Base-by-base conservation (phyloP, 306 rosid species). In the Canavalia gladiata region DNA sequence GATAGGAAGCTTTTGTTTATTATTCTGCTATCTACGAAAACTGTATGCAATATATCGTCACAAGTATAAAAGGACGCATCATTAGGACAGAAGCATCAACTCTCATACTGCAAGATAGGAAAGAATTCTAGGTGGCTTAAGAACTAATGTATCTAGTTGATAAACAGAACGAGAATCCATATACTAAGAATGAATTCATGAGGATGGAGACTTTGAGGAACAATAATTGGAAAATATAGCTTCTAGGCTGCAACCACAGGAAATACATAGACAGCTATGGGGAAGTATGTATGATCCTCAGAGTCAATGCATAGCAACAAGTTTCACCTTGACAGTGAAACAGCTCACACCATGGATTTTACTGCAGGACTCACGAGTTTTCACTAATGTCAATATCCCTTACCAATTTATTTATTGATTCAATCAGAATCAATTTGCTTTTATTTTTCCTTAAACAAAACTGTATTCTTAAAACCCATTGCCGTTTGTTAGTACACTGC, bases 31-130 rank as follows among this genome's bases (percentile, higher is more conserved):
- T 35, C 33, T 75, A 29, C 11, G 56, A 49, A 18, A 6, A 42
- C 34, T 11, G 7, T 29, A 43, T 56, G 18, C 50, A 13, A 3
- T 11, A 64, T 28, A 77, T 64, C 50, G 5, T 7, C 64, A 76
- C 57, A 54, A 66, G 57, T 5, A 78, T 28, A 6, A 60, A 59
- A 28, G 46, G 4, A 59, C 43, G 46, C 57, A 60, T 60, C 68
- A 45, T 46, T 30, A 33, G 59, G 47, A 59, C 47, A 29, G 57
- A 42, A 74, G 33, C 68, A 57, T 74, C 30, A 71, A 10, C 5
- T 74, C 30, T 58, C 56, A 6, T 42, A 33, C 68, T 42, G 42
- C 55, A 55, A 8, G 6, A 11, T 4, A 12, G 5, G 12, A 57
- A 8, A 57, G 6, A 42, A 57, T 28, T 30, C n/a, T 57, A 7